Conservation (phyloP, 208 protist genomes). For the Angomonas desouzai region DNA sequence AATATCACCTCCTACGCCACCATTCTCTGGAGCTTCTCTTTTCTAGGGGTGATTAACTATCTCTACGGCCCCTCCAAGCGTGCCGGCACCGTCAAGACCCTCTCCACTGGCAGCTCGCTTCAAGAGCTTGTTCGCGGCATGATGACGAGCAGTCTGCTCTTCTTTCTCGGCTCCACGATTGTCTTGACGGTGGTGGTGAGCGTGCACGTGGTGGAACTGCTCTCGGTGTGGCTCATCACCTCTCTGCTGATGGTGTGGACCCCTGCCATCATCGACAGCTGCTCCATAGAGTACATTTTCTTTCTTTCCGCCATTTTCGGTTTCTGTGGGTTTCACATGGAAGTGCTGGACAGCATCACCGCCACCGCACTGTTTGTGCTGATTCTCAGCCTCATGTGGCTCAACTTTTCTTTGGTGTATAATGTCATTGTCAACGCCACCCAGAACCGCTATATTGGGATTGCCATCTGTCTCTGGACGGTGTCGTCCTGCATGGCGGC, state of each 20-base stretch:
- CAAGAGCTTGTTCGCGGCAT: conserved; percentile 43
- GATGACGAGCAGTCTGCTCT: conserved; percentile 45
- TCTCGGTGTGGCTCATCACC: conserved; percentile 79
- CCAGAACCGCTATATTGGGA: conserved; percentile 51
- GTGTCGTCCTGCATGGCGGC: conserved; percentile 9
- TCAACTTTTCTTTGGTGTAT: conserved; percentile 43
- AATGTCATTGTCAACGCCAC: conserved; percentile 37
- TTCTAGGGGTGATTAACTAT: conserved; percentile 75
- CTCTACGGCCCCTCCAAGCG: conserved; percentile 77
- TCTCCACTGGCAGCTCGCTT: conserved; percentile 41
- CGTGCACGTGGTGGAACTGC: conserved; percentile 85
- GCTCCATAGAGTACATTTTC: conserved; percentile 59
- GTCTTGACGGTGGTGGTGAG: conserved; percentile 74
- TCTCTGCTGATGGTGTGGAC: conserved; percentile 75
- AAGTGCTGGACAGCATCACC: conserved; percentile 25
- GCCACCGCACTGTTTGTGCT: conserved; percentile 37
- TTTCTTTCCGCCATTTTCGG: conserved; percentile 39
- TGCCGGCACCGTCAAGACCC: conserved; percentile 53
- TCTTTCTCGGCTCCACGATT: conserved; percentile 45
- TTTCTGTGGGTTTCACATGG: conserved; percentile 44
- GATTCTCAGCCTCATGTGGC: conserved; percentile 63
- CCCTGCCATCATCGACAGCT: conserved; percentile 79
- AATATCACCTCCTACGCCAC: conserved; percentile 6
- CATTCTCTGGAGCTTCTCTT: conserved; percentile 36
- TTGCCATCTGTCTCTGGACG: conserved; percentile 20